Base-by-base conservation (phyloP, 768 basidiomycete species). In the Kwoniella botswanensis region DNA sequence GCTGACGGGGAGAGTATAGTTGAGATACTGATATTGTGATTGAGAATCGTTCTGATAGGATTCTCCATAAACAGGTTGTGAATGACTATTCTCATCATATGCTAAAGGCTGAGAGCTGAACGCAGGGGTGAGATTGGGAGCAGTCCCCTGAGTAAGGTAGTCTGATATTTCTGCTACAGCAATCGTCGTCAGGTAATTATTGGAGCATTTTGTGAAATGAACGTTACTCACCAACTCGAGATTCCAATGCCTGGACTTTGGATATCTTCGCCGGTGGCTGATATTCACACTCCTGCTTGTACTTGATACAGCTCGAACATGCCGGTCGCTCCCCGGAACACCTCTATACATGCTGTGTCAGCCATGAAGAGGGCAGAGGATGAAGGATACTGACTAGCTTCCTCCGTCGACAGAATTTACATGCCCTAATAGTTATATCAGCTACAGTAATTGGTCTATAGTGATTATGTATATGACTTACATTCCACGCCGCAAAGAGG, bases 251-350 rank as follows among this genome's bases (percentile, higher is more conserved):
- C 6, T 71, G 56, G 22, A 58, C 66, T 52, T 68, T 71, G 29
- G 35, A 43, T 12, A 26, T 66, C 24, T 74, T 63, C 18, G 52
- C 56, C 10, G 67, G 70, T 12, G 65, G 73, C 17, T 57, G 56
- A 60, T 81, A 81, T 56, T 77, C 79, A 71, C 79, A 81, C 26
- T 59, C 61, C 64, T 77, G 71, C 56, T 72, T 76, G 63, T 73
- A 78, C 54, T 76, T 77, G 11, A 75, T 53, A 63, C 79, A 81
- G 54, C 70, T 77, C 10, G 71, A 60, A 67, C 79, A 81, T 4
- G 52, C 43, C 12, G 79, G 79, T 50, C 68, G 42, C 41, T 72
- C 76, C 1, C 74, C 79, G 15, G 76, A 74, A 64, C 79, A 81
- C 11, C 74, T 68, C 77, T 79, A 22, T 43, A 41, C 4, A 26